phyloP scores from a whole-genome alignment of 192 early-diverging fungal genomes.

The Dissophora globulifera region DNA sequence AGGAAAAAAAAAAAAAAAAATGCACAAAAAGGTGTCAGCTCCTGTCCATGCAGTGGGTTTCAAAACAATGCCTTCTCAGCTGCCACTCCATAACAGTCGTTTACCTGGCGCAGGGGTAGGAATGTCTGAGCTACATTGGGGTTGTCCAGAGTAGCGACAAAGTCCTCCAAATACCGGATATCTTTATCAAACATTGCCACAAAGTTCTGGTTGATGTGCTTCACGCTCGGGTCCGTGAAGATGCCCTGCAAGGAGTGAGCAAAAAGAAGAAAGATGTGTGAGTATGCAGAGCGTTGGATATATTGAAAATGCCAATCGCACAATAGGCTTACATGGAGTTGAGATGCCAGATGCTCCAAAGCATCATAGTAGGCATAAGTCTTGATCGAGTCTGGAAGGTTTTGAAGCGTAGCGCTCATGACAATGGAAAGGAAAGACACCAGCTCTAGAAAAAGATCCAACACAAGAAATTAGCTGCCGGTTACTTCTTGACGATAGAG shows the following conservation, averaged over 20 bases:
- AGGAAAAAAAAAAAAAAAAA: neutral
- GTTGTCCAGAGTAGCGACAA: slow-evolving; percentile 74
- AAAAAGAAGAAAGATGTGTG: neutral
- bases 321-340: slow-evolving; percentile 68
- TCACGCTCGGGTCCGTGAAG: slow-evolving; percentile 67
- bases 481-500: slow-evolving; percentile 72
- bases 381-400: slow-evolving; percentile 72
- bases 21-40: neutral
- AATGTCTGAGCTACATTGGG: slow-evolving; percentile 73
- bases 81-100: too few species aligned
- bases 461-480: neutral
- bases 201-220: slow-evolving; percentile 67
- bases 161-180: slow-evolving; percentile 78
- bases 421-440: slow-evolving; percentile 74
- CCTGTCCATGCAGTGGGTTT: too few species aligned
- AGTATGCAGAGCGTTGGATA: too few species aligned
- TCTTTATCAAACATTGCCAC: slow-evolving; percentile 74
- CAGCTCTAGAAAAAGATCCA: slow-evolving; percentile 61
- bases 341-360: slow-evolving; percentile 73
- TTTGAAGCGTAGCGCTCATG: slow-evolving; percentile 74
- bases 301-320: too few species aligned
- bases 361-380: slow-evolving; percentile 78
- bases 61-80: too few species aligned
- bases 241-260: slow-evolving; percentile 51
- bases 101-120: slow-evolving; percentile 80